Base-by-base conservation (phyloP, 2,329 filamentous ascomycete genomes). In the Exophiala sideris region DNA sequence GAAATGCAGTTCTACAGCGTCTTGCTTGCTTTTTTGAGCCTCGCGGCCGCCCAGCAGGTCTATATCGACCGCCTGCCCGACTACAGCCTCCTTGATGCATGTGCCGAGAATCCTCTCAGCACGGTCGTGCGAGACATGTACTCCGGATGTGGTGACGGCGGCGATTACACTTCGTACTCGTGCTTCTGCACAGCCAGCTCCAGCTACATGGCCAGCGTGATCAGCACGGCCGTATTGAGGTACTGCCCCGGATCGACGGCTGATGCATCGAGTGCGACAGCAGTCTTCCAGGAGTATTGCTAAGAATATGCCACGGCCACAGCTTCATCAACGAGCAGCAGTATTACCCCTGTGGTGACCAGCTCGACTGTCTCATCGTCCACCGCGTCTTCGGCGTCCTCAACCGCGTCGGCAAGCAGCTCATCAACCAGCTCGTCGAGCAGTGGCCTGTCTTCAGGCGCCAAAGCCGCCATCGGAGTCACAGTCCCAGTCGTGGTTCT, bases 181-280 rank as follows among this genome's bases (percentile, higher is more conserved):
- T 50, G 47, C 36, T 50, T 50, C 47, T 50, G 47, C 39, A 50
- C 47, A 5, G 47, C 35, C 36, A 50, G 47, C 21, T 40, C 35
- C 36, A 20, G n/a, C 34, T 41, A 45, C 42, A 45, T 45, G 42
- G 42, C 42, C 18, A 3, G 24, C 10, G 24, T 45, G 9, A 45
- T 45, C 42, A 29, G 18, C 10, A 32, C 16, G 7, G 42, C 42
- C 14, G 42, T 45, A 8, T 6, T 45, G 3, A 18, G 32, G 2
- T 8, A n/a, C 9, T 45, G 42, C 12, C 42, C 42, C 3, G 42
- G 42, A 24, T 45, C 42, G 6, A 45, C 42, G 11, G 24, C 18
- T 24, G 42, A 21, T 16, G 42, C 42, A 1, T 9, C 9, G 18
- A 45, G 42, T 32, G 42, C 42, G 3, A 45, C 42, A 5, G 42